These are phyloP conservation scores for Mucor racemosus DNA, from an alignment of 371 early-diverging fungal species.

Conservation along the genomic window DNA sequence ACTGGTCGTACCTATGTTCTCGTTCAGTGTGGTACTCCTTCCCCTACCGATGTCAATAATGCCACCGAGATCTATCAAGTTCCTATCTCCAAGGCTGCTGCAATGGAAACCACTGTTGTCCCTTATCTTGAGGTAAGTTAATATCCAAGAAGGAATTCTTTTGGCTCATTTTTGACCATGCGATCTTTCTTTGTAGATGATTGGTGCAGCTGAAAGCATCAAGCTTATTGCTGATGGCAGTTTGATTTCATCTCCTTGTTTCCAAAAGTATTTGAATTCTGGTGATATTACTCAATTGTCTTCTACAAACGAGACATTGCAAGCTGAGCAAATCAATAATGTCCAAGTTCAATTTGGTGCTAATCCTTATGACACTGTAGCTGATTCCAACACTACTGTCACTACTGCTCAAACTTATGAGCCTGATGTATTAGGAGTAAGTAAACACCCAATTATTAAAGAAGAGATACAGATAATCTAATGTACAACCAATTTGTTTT, in stretches of 20 bases:
- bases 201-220: slow-evolving; percentile 66
- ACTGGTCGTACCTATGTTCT: slow-evolving; percentile 57
- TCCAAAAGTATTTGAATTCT: slow-evolving; percentile 57
- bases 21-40: slow-evolving; percentile 74
- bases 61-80: slow-evolving; percentile 58
- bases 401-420: slow-evolving; percentile 36
- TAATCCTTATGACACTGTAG: slow-evolving; percentile 15
- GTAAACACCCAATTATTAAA: slow-evolving; percentile 14
- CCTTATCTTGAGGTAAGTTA: slow-evolving; percentile 65
- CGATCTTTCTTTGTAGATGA: slow-evolving; percentile 39
- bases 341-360: slow-evolving; percentile 56
- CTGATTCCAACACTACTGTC: slow-evolving; percentile 36
- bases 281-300: slow-evolving; percentile 35
- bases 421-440: slow-evolving; percentile 63
- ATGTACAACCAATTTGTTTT: background rate
- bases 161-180: background rate
- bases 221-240: slow-evolving; percentile 59
- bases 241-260: slow-evolving; percentile 68
- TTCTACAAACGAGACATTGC: slow-evolving; percentile 48
- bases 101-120: slow-evolving; percentile 65
- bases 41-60: slow-evolving; percentile 54
- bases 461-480: background rate
- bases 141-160: background rate
- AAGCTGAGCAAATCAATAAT: slow-evolving; percentile 36
- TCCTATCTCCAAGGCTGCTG: slow-evolving; percentile 64